These are phyloP conservation scores for Hydrangea macrophylla DNA, from an alignment of 148 eudicot genomes.

Conservation along the genomic window DNA sequence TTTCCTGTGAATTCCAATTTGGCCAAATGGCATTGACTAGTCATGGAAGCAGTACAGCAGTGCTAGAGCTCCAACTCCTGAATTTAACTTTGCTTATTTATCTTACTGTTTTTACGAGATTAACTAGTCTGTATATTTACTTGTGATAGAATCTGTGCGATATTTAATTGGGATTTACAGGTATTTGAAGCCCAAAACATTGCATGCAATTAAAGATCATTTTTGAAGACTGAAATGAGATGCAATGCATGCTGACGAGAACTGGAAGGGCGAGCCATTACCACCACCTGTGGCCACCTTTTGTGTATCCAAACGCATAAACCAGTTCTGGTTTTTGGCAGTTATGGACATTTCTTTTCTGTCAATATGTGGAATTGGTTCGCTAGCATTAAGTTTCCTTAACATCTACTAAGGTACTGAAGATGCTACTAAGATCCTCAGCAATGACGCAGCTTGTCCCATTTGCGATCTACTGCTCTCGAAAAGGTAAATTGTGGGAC, in stretches of 20 bases:
- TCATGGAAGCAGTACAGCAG: too few relatives aligned
- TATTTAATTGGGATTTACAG: neutral
- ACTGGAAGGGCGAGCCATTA: slow-evolving; percentile 81
- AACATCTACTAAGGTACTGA: slow-evolving; percentile 59
- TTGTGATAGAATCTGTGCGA: neutral
- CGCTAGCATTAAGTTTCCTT: slow-evolving; percentile 28
- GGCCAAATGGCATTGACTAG: too few relatives aligned
- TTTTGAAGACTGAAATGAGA: slow-evolving; percentile 62
- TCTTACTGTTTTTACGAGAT: too few relatives aligned
- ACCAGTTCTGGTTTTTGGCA: neutral
- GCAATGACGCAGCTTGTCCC: slow-evolving; percentile 87
- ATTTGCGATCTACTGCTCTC: slow-evolving; percentile 93
- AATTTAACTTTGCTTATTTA: too few relatives aligned
- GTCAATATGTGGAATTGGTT: neutral
- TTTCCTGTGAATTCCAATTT: too few relatives aligned
- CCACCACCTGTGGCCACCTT: slow-evolving; percentile 90
- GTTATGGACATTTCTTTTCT: neutral
- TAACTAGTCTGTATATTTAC: neutral
- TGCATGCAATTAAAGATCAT: slow-evolving; percentile 13
- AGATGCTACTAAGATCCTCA: slow-evolving; percentile 82
- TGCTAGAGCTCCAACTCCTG: neutral
- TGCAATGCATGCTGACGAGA: slow-evolving; percentile 99
- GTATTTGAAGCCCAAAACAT: neutral
- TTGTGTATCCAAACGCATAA: slow-evolving; percentile 59
- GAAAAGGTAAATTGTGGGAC: slow-evolving; percentile 57